phyloP scores from a whole-genome alignment of 345 rosid genomes.

The Kernera saxatilis region DNA sequence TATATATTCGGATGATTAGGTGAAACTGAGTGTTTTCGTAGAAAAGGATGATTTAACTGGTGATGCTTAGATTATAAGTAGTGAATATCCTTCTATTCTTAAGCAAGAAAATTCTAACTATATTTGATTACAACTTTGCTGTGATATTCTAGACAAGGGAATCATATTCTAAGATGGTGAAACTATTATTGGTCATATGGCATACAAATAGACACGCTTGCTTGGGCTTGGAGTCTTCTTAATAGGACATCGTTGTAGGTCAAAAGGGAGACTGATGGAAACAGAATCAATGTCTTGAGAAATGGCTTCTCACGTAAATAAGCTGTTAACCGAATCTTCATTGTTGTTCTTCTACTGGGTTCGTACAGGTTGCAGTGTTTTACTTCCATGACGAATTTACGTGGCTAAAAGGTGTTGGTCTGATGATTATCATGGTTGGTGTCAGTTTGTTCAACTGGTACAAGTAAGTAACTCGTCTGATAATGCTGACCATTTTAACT shows the following conservation, averaged over 20 bases:
- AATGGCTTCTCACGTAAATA: no score
- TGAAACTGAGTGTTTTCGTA: background rate
- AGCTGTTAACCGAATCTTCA: no score
- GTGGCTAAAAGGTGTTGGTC: slow-evolving; percentile 92
- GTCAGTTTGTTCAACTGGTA: slow-evolving; percentile 96
- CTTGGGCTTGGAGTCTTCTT: background rate
- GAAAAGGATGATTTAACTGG: background rate
- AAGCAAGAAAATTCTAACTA: background rate
- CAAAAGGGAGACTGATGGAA: background rate
- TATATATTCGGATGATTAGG: background rate
- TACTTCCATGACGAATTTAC: slow-evolving; percentile 94
- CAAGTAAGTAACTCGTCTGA: slow-evolving; percentile 62
- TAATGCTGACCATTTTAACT: background rate
- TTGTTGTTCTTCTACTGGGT: background rate
- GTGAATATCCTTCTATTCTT: background rate
- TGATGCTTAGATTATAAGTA: background rate
- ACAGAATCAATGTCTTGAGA: background rate
- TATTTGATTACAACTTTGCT: background rate
- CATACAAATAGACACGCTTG: background rate
- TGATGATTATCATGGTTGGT: slow-evolving; percentile 73
- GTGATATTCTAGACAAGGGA: background rate
- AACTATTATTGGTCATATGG: background rate
- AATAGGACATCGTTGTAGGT: background rate
- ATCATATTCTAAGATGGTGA: background rate
- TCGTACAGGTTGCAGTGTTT: slow-evolving; percentile 86